Evolutionary conservation across 2,329 filamentous ascomycete species (phyloP).

Genomic region (Ophiocordyceps camponoti-floridani): DNA sequence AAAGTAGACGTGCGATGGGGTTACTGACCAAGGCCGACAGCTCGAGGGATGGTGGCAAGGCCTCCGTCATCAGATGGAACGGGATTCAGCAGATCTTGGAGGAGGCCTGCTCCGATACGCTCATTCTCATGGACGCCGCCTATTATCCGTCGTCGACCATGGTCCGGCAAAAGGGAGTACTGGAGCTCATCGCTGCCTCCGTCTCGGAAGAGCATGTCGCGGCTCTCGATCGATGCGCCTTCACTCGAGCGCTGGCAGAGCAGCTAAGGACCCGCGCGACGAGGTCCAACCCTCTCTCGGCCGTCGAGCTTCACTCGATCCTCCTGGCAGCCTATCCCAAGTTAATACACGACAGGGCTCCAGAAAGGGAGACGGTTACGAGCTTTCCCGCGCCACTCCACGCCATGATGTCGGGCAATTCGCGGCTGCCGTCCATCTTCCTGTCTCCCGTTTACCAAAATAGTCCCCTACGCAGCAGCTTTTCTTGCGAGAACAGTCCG

Average conservation of each 20-base stretch:
- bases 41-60: constrained; percentile 25
- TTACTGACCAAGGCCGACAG: constrained; percentile 15
- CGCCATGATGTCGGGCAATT: constrained; percentile 35
- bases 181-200: constrained; percentile 38
- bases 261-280: constrained; percentile 28
- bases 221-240: constrained; percentile 29
- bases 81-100: constrained; percentile 38
- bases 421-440: constrained; percentile 36
- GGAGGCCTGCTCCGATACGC: constrained; percentile 33
- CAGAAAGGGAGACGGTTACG: constrained; percentile 26
- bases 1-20: not conserved
- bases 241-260: constrained; percentile 31
- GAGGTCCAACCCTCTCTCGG: constrained; percentile 28
- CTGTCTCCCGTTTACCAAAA: constrained; percentile 30
- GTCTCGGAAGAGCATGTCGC: constrained; percentile 32
- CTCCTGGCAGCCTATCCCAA: constrained; percentile 33
- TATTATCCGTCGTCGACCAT: constrained; percentile 37
- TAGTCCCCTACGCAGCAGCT: constrained; percentile 17
- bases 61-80: constrained; percentile 34
- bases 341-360: constrained; percentile 29
- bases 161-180: constrained; percentile 30
- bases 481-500: constrained; percentile 24
- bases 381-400: constrained; percentile 36
- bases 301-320: constrained; percentile 34
- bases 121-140: constrained; percentile 40